phyloP scores from a whole-genome alignment of 2,329 filamentous ascomycete genomes.

The Diaporthe velutina region DNA sequence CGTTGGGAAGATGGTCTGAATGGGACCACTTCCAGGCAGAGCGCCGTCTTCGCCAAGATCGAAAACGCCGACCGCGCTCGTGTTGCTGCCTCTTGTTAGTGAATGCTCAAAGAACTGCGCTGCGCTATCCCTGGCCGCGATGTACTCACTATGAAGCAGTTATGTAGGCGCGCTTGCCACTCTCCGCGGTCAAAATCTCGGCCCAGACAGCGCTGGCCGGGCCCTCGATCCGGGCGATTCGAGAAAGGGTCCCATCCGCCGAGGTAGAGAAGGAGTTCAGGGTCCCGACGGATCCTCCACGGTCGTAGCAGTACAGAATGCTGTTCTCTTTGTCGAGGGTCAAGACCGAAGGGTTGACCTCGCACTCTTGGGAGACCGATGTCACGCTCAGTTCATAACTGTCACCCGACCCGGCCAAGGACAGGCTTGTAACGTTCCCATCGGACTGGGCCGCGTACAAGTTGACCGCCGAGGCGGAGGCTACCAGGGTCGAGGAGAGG shows the following conservation, averaged over 20 bases:
- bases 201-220: conserved; percentile 41
- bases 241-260: conserved; percentile 49
- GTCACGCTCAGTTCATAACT: conserved; percentile 39
- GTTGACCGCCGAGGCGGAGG: conserved; percentile 39
- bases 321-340: conserved; percentile 63
- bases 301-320: conserved; percentile 71
- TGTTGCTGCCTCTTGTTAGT: conserved; percentile 1
- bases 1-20: conserved; percentile 41
- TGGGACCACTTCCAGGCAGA: conserved; percentile 39
- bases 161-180: conserved; percentile 41
- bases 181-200: conserved; percentile 40
- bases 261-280: conserved; percentile 57
- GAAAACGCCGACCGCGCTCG: conserved; percentile 14
- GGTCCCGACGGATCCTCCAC: conserved; percentile 63
- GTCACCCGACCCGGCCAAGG: conserved; percentile 33
- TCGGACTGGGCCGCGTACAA: conserved; percentile 41
- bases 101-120: neutral
- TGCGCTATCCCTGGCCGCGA: neutral
- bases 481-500: conserved; percentile 20
- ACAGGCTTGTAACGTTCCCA: conserved; percentile 42
- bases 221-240: conserved; percentile 39
- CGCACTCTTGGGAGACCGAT: conserved; percentile 54
- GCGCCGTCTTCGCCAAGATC: conserved; percentile 40
- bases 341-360: conserved; percentile 70
- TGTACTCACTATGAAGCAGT: conserved; percentile 41